These are phyloP conservation scores for Scytalidium lignicola DNA, from an alignment of 2,329 filamentous ascomycete genomes.

Conservation along the genomic window DNA sequence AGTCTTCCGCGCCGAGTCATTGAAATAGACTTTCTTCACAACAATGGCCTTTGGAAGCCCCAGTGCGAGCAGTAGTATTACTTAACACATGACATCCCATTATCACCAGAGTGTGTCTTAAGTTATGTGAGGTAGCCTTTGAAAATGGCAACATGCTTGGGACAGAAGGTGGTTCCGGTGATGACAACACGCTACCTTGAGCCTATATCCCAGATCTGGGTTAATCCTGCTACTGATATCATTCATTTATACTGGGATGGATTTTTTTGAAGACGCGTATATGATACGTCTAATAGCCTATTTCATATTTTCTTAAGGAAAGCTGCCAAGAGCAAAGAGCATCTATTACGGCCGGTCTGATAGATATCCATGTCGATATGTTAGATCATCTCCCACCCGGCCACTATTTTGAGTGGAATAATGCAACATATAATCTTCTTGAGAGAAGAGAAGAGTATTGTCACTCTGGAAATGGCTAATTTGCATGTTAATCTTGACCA, in stretches of 20 bases:
- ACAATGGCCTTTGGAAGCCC: not conserved
- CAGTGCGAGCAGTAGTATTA: not conserved
- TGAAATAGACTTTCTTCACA: not conserved
- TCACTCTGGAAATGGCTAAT: not conserved
- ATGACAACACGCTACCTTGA: not conserved
- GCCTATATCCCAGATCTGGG: not conserved
- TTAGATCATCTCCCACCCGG: too few species aligned
- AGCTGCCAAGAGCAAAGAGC: not conserved
- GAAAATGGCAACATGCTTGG: not conserved
- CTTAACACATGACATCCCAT: not conserved
- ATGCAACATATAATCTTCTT: not conserved
- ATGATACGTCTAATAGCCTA: not conserved
- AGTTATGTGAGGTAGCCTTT: not conserved
- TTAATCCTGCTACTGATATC: not conserved
- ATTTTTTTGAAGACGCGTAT: too few species aligned
- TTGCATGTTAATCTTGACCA: not conserved
- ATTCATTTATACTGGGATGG: not conserved
- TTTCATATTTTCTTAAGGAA: too few species aligned
- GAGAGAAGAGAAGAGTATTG: not conserved
- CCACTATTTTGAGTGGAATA: not conserved
- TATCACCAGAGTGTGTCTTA: not conserved
- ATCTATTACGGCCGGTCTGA: not conserved
- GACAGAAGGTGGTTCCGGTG: not conserved
- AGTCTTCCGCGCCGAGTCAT: not conserved
- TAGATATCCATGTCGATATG: not conserved